Evolutionary conservation across 179 eudicot genomes (phyloP).

Genomic region (Beta corolliflora): DNA sequence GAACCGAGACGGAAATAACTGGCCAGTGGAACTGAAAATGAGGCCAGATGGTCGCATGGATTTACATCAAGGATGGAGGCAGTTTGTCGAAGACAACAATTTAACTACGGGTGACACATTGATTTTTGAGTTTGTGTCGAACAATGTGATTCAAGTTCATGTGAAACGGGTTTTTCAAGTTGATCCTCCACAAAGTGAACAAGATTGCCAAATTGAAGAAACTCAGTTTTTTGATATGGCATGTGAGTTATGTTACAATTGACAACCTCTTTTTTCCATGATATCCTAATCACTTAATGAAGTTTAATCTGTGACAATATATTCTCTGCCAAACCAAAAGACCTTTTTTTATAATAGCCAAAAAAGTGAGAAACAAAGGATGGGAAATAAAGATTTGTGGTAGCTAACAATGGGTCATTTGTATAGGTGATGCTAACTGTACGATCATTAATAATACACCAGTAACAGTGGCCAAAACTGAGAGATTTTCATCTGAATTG

Average conservation of each 20-base stretch:
- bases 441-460: conserved; percentile 3
- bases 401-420: neutral
- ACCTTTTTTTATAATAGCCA: neutral
- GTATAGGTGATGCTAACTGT: conserved; percentile 20
- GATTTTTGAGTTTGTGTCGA: conserved; percentile 20
- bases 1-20: conserved; percentile 22
- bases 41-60: conserved; percentile 34
- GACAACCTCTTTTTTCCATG: neutral
- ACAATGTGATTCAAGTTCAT: conserved; percentile 21
- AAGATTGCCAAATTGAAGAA: conserved; percentile 3
- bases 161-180: conserved; percentile 17
- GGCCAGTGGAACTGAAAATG: conserved; percentile 29
- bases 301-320: neutral
- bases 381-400: neutral
- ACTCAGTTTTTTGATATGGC: neutral
- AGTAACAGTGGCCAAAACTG: neutral
- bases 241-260: conserved; percentile 18
- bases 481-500: neutral
- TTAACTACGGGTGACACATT: conserved; percentile 29
- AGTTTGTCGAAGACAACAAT: conserved; percentile 16
- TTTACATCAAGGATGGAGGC: conserved; percentile 32
- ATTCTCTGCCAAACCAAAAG: neutral
- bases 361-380: neutral
- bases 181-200: conserved; percentile 15
- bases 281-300: neutral